phyloP scores from a whole-genome alignment of 257 asterid species.

The Eucommia ulmoides region DNA sequence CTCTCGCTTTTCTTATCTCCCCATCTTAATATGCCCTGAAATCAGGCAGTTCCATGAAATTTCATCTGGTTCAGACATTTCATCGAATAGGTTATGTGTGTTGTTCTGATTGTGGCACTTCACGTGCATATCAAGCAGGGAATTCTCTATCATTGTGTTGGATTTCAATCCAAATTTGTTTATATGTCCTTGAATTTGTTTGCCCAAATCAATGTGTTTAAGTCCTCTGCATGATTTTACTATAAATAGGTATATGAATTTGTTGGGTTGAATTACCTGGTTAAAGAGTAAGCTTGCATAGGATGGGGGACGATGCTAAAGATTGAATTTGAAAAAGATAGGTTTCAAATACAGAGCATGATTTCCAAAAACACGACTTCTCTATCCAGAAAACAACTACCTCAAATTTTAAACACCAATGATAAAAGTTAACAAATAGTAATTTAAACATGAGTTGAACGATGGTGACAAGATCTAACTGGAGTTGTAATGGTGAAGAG shows the following conservation, averaged over 20 bases:
- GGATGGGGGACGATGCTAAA: too few relatives aligned
- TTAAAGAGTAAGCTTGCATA: conserved; percentile 46
- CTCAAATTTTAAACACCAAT: too few relatives aligned
- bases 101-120: conserved; percentile 34
- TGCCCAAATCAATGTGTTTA: conserved; percentile 22
- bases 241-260: conserved; percentile 60
- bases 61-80: conserved; percentile 60
- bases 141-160: conserved; percentile 25
- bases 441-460: too few relatives aligned
- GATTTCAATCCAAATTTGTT: conserved; percentile 30
- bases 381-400: too few relatives aligned
- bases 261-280: conserved; percentile 39
- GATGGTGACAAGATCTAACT: too few relatives aligned
- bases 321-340: too few relatives aligned
- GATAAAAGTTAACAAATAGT: too few relatives aligned
- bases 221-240: conserved; percentile 60
- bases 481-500: too few relatives aligned
- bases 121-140: conserved; percentile 56
- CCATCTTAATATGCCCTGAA: conserved; percentile 48
- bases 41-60: conserved; percentile 67
- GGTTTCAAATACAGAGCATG: too few relatives aligned
- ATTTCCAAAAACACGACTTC: too few relatives aligned
- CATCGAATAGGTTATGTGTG: conserved; percentile 48
- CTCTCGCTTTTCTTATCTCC: conserved; percentile 38
- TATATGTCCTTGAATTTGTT: conserved; percentile 49